These are phyloP conservation scores for Calocybe cyanea DNA, from an alignment of 768 basidiomycete genomes.

Conservation along the genomic window DNA sequence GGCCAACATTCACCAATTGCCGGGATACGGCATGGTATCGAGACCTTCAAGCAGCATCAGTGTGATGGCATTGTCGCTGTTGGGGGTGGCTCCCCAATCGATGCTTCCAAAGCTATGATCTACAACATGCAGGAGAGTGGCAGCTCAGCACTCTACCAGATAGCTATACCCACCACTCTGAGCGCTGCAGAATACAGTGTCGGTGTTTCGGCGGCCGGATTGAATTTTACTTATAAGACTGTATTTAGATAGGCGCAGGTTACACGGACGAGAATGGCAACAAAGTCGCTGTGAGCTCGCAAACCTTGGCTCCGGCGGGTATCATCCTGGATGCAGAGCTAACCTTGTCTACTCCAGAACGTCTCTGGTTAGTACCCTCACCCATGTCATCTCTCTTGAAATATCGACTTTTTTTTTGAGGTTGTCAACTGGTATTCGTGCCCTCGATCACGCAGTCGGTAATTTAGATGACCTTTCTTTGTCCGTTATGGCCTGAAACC, in stretches of 20 bases:
- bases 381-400: neutral
- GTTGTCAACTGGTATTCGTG: slow-evolving; percentile 76
- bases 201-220: slow-evolving; percentile 13
- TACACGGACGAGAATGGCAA: slow-evolving; percentile 66
- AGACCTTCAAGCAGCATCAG: slow-evolving; percentile 48
- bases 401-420: slow-evolving; percentile 29
- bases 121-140: slow-evolving; percentile 57
- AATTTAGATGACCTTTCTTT: slow-evolving; percentile 21
- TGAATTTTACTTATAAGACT: neutral
- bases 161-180: slow-evolving; percentile 80
- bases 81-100: slow-evolving; percentile 80
- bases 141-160: slow-evolving; percentile 53
- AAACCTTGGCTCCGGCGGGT: slow-evolving; percentile 61
- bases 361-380: slow-evolving; percentile 53
- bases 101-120: slow-evolving; percentile 71
- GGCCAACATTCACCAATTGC: slow-evolving; percentile 70
- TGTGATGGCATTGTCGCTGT: slow-evolving; percentile 71
- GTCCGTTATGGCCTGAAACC: neutral
- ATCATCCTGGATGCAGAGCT: slow-evolving; percentile 78
- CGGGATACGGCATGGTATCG: slow-evolving; percentile 55
- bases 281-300: slow-evolving; percentile 57
- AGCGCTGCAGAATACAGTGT: slow-evolving; percentile 77
- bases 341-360: slow-evolving; percentile 68
- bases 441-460: slow-evolving; percentile 79
- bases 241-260: slow-evolving; percentile 56